Base-by-base conservation (phyloP, 2,329 filamentous ascomycete species). In the Microdochium trichocladiopsis region DNA sequence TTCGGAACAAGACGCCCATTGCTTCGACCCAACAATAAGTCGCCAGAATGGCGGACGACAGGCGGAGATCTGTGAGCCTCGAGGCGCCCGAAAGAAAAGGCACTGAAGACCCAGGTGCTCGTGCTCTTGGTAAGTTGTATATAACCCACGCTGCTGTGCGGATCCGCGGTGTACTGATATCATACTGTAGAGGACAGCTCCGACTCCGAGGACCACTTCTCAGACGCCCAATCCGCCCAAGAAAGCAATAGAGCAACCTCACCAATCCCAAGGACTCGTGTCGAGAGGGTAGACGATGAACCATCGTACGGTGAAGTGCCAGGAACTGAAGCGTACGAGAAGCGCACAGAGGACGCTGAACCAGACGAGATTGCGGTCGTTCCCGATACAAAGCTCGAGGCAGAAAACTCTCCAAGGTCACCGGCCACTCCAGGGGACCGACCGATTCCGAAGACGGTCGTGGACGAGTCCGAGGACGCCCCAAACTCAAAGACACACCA, bases 131-230 rank as follows among this genome's bases (percentile, higher is more conserved):
- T 84, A 70, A 55, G 65, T 52, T 48, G 48, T 43, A n/a, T 55
- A 2, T 47, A 12, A 18, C n/a, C 18, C 45, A 21, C 31, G 4
- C 5, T 4, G 4, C 23, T 48, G 4, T 28, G 45, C 37, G 41
- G 3, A 8, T 31, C 14, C 8, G 28, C 28, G 8, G 28, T 31
- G 21, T 21, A 18, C 41, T 45, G 4, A 45, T 22, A 45, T 14
- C 28, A 45, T 3, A 23, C 18, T 8, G 22, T 45, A 45, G 41
- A 65, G 69, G 78, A 79, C 54, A 73, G 72, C 25, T 84, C 83
- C 49, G 84, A 86, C 56, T 85, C 82, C 25, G 84, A 87, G 47
- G 84, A 87, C 58, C 84, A 87, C 68, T 87, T 85, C 66, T 86
- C 80, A 50, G 84, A 87, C 64, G 83, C 84, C 31, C 79, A 79